Evolutionary conservation across 2,329 filamentous ascomycete genomes (phyloP), one percentile per base, ranked within the genome.

Genomic region (Trematosphaeria pertusa): DNA sequence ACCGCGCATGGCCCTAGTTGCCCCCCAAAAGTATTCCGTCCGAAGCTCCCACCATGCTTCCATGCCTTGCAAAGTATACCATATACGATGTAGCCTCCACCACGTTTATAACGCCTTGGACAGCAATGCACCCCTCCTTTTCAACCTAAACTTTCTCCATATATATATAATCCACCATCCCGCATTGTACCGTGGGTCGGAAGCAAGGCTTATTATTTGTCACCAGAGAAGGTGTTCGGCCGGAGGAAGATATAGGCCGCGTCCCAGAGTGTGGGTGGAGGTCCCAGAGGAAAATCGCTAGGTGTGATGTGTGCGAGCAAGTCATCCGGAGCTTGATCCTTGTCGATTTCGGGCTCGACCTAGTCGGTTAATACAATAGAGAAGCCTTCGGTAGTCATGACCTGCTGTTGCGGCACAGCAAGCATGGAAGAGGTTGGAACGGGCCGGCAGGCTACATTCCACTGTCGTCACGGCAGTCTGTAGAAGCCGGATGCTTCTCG

Each of bases 81-180:
- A 41, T 33, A 18, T 33, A 41, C 38, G 33, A 11, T 3, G 28
- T 22, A 7, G 22, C 26, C 19, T 33, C 28, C 5, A 41, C 4
- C 5, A 41, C n/a, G 21, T 41, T 41, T 15, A 41, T 22, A 14
- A 41, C 28, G 26, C 38, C 38, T 15, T 41, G 38, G n/a, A 28
- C 38, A 12, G 38, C 38, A 14, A 19, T 33, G 30, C 34, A 35
- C 2, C 31, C 30, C 19, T 43, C 39, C 9, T 19, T 26, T 12
- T 28, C 12, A 5, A 18, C 17, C 39, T 31, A 43, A 3, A n/a
- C 31, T 18, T 18, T 19, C 28, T 43, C 31, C 31, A 22, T 26
- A 17, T 40, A 40, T 7, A 40, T 40, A 26, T 26, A 17, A 28
- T 38, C 36, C 15, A 12, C 12, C 21, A 8, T 28, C 5, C 20